Conservation (phyloP, 768 basidiomycete genomes). For the Tulasnella calospora region DNA sequence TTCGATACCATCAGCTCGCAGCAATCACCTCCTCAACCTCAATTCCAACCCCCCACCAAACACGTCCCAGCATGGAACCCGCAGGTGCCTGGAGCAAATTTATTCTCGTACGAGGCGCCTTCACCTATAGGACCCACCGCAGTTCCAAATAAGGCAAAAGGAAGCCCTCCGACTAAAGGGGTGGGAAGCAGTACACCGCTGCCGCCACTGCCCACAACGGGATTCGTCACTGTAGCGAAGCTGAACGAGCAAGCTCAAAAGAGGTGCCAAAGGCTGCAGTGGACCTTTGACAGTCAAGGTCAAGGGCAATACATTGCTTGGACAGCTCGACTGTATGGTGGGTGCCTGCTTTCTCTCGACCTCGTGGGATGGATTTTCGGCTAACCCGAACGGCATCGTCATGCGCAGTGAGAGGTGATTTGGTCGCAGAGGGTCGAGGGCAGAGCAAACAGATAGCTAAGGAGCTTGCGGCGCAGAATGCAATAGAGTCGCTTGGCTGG, state of each 20-base stretch:
- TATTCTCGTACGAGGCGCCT: neutral
- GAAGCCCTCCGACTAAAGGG: neutral
- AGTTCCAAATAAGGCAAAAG: neutral
- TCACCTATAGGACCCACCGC: neutral
- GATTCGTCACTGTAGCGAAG: conserved; percentile 7
- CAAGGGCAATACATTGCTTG: conserved; percentile 15
- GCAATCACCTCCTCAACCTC: neutral
- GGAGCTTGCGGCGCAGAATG: conserved; percentile 14
- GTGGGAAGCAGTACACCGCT: neutral
- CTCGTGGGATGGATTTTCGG: neutral
- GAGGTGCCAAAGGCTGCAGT: neutral
- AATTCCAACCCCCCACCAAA: neutral
- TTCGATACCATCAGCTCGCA: no score
- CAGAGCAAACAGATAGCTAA: conserved; percentile 24
- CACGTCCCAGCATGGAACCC: neutral
- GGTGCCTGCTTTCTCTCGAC: neutral
- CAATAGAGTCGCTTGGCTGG: conserved; percentile 6
- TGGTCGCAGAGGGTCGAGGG: neutral
- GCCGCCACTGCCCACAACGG: neutral
- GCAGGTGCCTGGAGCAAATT: neutral
- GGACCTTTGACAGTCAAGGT: neutral
- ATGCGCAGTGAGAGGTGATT: neutral
- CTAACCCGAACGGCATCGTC: neutral
- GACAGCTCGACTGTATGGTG: conserved; percentile 15
- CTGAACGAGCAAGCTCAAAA: conserved; percentile 14